Evolutionary conservation across 2,329 filamentous ascomycete species (phyloP), one percentile per base, ranked within the genome.

Genomic region (Akanthomyces dipterigenus): DNA sequence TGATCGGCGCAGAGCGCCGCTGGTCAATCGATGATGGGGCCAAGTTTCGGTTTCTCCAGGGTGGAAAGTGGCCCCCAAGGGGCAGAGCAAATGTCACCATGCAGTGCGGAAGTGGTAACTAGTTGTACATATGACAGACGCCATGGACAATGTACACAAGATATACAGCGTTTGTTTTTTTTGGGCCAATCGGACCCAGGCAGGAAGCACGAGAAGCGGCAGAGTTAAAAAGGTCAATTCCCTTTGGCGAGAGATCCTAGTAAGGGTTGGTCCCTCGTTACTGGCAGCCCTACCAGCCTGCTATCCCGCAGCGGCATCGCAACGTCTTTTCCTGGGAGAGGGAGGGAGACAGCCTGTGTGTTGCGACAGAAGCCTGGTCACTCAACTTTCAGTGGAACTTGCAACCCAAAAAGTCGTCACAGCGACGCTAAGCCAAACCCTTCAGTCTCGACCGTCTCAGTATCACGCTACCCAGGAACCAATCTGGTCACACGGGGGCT

Each of bases 21-120:
- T 49, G 20, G 51, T 20, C 31, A 53, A 53, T 60, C 56, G 18
- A 53, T 60, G 48, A 60, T 60, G 56, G 56, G 46, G 56, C 56
- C 38, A 60, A 45, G 43, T 11, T 45, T 38, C 14, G 11, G 9
- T n/a, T 22, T 20, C 18, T 8, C 34, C 28, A 53, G 18, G 38
- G 53, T 54, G 20, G 20, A 22, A 49, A 42, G 34, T 50, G 55
- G 45, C 14, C 18, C 34, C 31, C 45, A 40, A 49, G 43, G 22
- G 28, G 31, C 5, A 53, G 18, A 36, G 24, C 36, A n/a, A 22
- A 43, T 53, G 56, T 24, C 5, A n/a, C 6, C 3, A 18, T 18
- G 26, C 11, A 34, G 8, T 34, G 31, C 31, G 31, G 31, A 34
- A 34, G 31, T 9, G 4, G 31, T 34, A 9, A n/a, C n/a, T 31